These are phyloP conservation scores for Hymenoscyphus repandus DNA, from an alignment of 2,329 filamentous ascomycete genomes.

Conservation along the genomic window DNA sequence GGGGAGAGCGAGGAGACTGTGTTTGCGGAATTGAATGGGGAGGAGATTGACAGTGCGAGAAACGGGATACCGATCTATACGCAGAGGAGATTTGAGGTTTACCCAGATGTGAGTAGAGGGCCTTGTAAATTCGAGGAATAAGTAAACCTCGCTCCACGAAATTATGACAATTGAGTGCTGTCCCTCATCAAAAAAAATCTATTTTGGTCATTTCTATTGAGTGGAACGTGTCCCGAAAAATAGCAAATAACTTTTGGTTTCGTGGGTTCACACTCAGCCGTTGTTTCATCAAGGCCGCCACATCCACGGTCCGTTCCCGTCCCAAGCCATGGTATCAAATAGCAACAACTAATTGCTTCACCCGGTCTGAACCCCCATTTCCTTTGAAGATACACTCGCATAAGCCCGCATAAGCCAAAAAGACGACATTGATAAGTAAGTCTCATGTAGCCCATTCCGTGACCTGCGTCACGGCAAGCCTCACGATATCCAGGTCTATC, in stretches of 20 bases:
- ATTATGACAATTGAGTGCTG: too few species aligned
- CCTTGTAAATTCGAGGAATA: conserved; percentile 28
- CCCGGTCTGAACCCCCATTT: too few species aligned
- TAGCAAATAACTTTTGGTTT: neutral
- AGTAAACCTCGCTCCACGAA: neutral
- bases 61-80: conserved; percentile 77
- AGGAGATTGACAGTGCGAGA: conserved; percentile 67
- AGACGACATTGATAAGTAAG: neutral
- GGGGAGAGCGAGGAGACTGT: conserved; percentile 74
- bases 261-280: neutral
- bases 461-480: neutral
- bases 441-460: neutral
- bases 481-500: conserved; percentile 35
- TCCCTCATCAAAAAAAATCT: too few species aligned
- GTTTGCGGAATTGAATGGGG: conserved; percentile 63
- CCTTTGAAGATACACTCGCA: too few species aligned
- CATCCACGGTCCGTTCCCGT: neutral
- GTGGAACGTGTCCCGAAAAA: neutral
- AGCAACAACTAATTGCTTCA: neutral
- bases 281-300: neutral
- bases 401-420: too few species aligned
- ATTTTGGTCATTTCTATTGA: too few species aligned
- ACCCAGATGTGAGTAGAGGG: conserved; percentile 77
- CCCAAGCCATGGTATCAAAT: neutral
- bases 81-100: conserved; percentile 92